A percentile compares a stretch with the other conserved stretches of the same genome.
phyloP scores from a whole-genome alignment of 1,284 basidiomycete genomes.

The Cryptococcus sp. region DNA sequence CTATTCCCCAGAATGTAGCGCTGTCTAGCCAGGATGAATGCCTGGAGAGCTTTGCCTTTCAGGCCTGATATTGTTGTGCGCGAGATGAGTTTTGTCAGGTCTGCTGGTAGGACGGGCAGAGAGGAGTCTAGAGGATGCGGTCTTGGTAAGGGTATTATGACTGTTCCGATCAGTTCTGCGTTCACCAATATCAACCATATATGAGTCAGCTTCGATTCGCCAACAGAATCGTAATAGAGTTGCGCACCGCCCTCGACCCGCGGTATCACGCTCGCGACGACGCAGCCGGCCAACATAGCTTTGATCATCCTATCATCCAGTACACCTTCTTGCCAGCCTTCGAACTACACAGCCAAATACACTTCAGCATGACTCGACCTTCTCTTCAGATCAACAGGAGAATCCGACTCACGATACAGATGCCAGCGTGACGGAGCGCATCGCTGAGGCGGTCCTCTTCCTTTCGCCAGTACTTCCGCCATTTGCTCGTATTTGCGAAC shows the following conservation, averaged over 20 bases:
- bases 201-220: not conserved
- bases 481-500: constrained; percentile 14
- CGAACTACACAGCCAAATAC: constrained; percentile 24
- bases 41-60: constrained; percentile 26
- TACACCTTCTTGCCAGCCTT: constrained; percentile 34
- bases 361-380: not conserved
- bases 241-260: constrained; percentile 28
- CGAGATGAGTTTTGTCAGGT: constrained; percentile 12
- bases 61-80: constrained; percentile 12
- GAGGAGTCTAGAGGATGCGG: not conserved
- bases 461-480: constrained; percentile 25
- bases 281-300: constrained; percentile 44
- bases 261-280: constrained; percentile 38
- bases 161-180: constrained; percentile 8
- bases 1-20: constrained; percentile 16
- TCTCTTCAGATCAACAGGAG: too few relatives aligned
- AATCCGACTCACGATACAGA: constrained; percentile 35
- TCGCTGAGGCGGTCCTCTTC: constrained; percentile 26
- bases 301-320: constrained; percentile 35
- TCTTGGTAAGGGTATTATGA: constrained; percentile 5
- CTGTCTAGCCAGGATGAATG: constrained; percentile 33
- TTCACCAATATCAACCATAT: not conserved
- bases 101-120: constrained; percentile 10
- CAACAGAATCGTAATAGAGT: not conserved
- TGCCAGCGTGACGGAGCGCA: constrained; percentile 29